phyloP scores from a whole-genome alignment of 169 alveolate genomes.

The Plasmodium vinckei region DNA sequence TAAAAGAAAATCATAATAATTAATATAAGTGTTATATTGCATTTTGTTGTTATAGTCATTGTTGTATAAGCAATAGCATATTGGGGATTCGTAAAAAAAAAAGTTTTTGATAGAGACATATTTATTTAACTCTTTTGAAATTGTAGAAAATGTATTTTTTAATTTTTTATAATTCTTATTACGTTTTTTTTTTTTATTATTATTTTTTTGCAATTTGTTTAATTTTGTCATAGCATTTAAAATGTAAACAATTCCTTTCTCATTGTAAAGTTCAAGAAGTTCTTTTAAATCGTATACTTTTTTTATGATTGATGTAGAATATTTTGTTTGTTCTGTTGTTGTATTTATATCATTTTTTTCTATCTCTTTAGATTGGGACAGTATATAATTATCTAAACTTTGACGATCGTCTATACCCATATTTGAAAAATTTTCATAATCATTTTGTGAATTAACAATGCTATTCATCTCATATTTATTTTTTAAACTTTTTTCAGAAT shows the following conservation, averaged over 20 bases:
- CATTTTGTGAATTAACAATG: no score
- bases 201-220: constrained; percentile 2
- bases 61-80: constrained; percentile 63
- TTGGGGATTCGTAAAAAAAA: constrained; percentile 49
- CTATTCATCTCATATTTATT: no score
- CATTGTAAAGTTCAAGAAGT: constrained; percentile 40
- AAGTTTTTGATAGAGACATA: constrained; percentile 46
- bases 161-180: not conserved
- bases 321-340: not conserved
- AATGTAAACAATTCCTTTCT: constrained; percentile 43
- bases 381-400: no score
- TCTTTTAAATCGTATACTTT: constrained; percentile 28
- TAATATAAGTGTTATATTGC: constrained; percentile 64
- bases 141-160: constrained; percentile 7
- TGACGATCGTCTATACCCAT: no score
- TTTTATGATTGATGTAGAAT: constrained; percentile 22
- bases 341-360: not conserved
- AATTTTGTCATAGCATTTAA: constrained; percentile 15
- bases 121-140: constrained; percentile 34
- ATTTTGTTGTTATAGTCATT: constrained; percentile 43
- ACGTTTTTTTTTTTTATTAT: not conserved
- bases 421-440: no score
- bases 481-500: no score
- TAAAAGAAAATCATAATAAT: constrained; percentile 65
- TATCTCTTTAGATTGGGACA: no score